Conservation (phyloP, 2,329 filamentous ascomycete genomes). For the Juglanconis oblonga region DNA sequence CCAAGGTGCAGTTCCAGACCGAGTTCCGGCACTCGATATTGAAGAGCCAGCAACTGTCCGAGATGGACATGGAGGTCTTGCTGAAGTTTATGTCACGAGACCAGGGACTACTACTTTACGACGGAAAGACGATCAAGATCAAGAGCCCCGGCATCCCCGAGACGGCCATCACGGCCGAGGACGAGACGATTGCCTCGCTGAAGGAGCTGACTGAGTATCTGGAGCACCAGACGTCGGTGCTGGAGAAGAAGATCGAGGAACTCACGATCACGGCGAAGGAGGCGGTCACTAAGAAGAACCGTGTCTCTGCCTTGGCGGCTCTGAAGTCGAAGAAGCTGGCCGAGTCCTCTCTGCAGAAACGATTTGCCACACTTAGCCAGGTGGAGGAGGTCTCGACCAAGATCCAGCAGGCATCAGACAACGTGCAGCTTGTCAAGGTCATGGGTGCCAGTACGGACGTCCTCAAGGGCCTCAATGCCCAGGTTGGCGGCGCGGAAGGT, state of each 20-base stretch:
- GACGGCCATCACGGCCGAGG: conserved; percentile 66
- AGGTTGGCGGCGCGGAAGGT: conserved; percentile 72
- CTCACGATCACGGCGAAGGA: conserved; percentile 64
- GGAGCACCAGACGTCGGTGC: conserved; percentile 65
- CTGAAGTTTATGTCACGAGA: conserved; percentile 69
- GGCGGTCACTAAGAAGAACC: conserved; percentile 71
- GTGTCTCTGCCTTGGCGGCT: conserved; percentile 70
- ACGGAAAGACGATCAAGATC: conserved; percentile 73
- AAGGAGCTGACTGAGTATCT: conserved; percentile 76
- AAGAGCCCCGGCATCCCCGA: conserved; percentile 48
- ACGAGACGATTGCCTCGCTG: conserved; percentile 78
- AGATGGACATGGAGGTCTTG: conserved; percentile 66
- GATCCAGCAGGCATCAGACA: conserved; percentile 81
- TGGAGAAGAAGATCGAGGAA: conserved; percentile 64
- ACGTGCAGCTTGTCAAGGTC: conserved; percentile 77
- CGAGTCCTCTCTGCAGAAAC: conserved; percentile 68
- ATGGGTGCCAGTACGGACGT: conserved; percentile 77
- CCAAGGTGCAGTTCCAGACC: conserved; percentile 60
- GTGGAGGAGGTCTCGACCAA: conserved; percentile 80
- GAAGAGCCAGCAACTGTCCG: conserved; percentile 49
- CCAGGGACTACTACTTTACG: conserved; percentile 54
- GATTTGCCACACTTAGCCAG: conserved; percentile 72
- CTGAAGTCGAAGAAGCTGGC: conserved; percentile 80
- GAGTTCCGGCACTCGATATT: conserved; percentile 54
- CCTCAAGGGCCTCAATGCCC: conserved; percentile 68